Conservation (phyloP, 192 early-diverging fungal species). For the Mortierella antarctica region DNA sequence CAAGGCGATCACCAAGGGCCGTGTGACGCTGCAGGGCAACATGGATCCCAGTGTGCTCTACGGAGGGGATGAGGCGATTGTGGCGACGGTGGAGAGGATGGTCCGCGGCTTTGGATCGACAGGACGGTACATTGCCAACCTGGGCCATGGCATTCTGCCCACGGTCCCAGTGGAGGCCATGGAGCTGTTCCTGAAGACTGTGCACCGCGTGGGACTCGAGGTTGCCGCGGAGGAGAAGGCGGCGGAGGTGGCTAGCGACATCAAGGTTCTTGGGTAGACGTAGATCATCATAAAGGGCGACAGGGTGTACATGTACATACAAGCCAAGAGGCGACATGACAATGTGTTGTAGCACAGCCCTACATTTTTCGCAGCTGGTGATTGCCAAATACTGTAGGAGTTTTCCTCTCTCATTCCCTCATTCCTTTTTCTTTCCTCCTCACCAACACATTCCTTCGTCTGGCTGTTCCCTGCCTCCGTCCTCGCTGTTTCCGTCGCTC, state of each 20-base stretch:
- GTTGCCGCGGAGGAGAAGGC: conserved; percentile 41
- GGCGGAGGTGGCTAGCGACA: conserved; percentile 9
- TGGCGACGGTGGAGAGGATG: conserved; percentile 80
- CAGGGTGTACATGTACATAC: too few species aligned
- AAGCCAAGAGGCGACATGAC: too few species aligned
- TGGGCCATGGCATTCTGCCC: conserved; percentile 98
- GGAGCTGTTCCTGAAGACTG: conserved; percentile 75
- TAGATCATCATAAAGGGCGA: not conserved
- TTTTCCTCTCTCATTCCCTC: too few species aligned
- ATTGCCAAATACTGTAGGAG: too few species aligned
- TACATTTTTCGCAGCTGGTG: too few species aligned
- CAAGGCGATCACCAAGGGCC: conserved; percentile 59
- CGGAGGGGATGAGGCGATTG: conserved; percentile 78
- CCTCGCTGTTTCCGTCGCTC: too few species aligned
- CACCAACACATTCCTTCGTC: too few species aligned
- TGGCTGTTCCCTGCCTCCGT: too few species aligned
- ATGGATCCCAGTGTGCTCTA: conserved; percentile 91
- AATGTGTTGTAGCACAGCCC: too few species aligned
- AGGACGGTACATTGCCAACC: conserved; percentile 88
- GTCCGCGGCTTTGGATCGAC: conserved; percentile 80
- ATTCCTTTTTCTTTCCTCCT: too few species aligned
- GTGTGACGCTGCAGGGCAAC: conserved; percentile 91
- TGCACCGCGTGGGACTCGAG: conserved; percentile 69
- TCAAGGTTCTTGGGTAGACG: conserved; percentile 16
- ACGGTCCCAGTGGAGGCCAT: conserved; percentile 78